Percentiles rank a stretch among this genome's conserved stretches.
Evolutionary conservation across 176 grass and related monocot genomes (phyloP).

Genomic region (Musa schizocarpa): DNA sequence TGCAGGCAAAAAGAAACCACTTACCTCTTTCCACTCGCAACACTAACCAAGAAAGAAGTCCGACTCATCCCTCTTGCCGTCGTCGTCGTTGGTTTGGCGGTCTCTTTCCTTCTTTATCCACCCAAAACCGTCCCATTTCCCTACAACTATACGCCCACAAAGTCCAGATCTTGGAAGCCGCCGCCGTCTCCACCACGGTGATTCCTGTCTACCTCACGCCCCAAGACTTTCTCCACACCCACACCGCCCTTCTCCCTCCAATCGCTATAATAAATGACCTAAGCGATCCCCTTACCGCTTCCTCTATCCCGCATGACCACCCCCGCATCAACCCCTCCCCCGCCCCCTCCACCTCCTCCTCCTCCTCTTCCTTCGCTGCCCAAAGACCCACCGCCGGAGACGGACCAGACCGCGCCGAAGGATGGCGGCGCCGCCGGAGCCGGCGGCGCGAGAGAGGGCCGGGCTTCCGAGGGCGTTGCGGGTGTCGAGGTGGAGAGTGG

Average conservation of each 20-base stretch:
- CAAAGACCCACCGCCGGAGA: conserved; percentile 13
- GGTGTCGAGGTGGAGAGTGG: conserved; percentile 24
- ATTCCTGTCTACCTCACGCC: not conserved
- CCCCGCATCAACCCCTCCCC: conserved; percentile 55
- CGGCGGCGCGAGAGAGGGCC: not conserved
- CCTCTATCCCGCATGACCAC: conserved; percentile 64
- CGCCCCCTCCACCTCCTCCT: conserved; percentile 23
- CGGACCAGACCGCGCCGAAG: conserved; percentile 18
- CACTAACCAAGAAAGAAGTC: too few relatives aligned
- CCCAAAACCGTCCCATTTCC: too few relatives aligned
- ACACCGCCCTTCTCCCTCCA: not conserved
- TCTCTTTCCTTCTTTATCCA: too few relatives aligned
- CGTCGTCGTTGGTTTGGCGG: too few relatives aligned
- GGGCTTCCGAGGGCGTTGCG: conserved; percentile 16
- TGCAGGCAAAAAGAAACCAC: too few relatives aligned
- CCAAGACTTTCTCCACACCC: conserved; percentile 11
- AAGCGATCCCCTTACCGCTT: conserved; percentile 20
- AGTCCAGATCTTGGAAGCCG: too few relatives aligned
- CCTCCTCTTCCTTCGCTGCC: conserved; percentile 17
- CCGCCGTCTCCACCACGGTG: not conserved
- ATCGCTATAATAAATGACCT: conserved; percentile 42
- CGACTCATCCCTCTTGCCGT: too few relatives aligned
- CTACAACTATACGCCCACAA: too few relatives aligned
- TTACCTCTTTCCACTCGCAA: too few relatives aligned
- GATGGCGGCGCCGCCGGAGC: not conserved